These are phyloP conservation scores for Sporothrix mexicana DNA, from an alignment of 2,329 filamentous ascomycete species.

Conservation along the genomic window DNA sequence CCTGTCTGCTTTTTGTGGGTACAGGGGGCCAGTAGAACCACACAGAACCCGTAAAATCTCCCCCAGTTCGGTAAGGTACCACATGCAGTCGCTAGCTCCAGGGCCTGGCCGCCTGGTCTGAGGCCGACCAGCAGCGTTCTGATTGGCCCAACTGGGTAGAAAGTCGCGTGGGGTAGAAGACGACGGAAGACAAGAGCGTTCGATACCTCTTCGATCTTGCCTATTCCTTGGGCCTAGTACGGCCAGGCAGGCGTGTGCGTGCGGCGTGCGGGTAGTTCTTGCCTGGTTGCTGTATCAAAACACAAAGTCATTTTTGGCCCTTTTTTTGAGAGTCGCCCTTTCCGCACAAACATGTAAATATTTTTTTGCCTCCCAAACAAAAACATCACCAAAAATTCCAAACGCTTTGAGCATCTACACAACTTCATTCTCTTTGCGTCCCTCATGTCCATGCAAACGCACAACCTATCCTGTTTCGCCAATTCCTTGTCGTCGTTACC, in stretches of 20 bases:
- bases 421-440: constrained; percentile 7
- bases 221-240: background rate
- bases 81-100: constrained; percentile 26
- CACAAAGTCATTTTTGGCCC: background rate
- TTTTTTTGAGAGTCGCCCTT: background rate
- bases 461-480: background rate
- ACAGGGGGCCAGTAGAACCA: constrained; percentile 22
- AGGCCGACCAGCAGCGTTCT: background rate
- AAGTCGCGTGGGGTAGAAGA: constrained; percentile 38
- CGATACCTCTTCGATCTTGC: constrained; percentile 6
- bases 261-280: constrained; percentile 10
- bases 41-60: constrained; percentile 17
- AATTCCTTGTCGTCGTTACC: background rate
- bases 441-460: background rate
- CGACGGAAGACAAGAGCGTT: constrained; percentile 34
- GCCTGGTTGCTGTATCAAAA: constrained; percentile 17
- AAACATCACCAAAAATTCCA: background rate
- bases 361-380: background rate
- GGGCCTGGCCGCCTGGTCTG: constrained; percentile 9
- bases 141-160: constrained; percentile 35
- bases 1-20: constrained; percentile 25
- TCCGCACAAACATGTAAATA: background rate
- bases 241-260: background rate
- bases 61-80: background rate
- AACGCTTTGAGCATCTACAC: background rate